phyloP scores from a whole-genome alignment of 2,329 filamentous ascomycete genomes.

The Trichoderma simmonsii region DNA sequence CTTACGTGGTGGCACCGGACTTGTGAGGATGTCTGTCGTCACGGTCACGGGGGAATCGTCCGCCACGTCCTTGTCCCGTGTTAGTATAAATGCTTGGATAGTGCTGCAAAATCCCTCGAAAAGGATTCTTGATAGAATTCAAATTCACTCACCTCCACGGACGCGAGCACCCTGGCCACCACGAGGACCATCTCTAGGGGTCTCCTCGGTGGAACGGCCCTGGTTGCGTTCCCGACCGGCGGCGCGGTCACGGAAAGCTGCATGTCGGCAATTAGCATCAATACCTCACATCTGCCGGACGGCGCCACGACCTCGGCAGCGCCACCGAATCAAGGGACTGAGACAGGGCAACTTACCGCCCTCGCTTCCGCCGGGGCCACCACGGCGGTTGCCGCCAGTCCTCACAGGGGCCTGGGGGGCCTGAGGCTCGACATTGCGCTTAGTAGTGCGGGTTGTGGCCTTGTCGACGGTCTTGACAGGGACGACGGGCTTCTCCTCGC shows the following conservation, averaged over 20 bases:
- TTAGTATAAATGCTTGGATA: conserved; percentile 2
- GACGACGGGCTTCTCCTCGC: conserved; percentile 69
- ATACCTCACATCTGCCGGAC: not conserved
- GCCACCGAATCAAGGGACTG: not conserved
- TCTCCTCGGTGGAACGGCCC: conserved; percentile 71
- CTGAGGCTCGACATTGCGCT: conserved; percentile 82
- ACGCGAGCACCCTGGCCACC: conserved; percentile 63
- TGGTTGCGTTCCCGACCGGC: conserved; percentile 82
- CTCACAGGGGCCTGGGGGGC: conserved; percentile 60
- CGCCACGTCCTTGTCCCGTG: conserved; percentile 48
- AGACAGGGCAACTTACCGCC: conserved; percentile 62
- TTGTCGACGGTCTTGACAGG: conserved; percentile 90
- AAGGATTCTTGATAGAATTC: not conserved
- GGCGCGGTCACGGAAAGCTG: conserved; percentile 87
- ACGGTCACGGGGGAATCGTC: conserved; percentile 49
- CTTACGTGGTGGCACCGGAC: conserved; percentile 44
- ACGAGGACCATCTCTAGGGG: conserved; percentile 51
- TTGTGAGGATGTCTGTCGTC: conserved; percentile 56
- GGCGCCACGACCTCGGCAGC: not conserved
- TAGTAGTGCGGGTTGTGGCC: conserved; percentile 67
- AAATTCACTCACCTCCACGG: conserved; percentile 49
- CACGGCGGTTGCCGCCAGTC: conserved; percentile 44
- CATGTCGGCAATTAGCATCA: conserved; percentile 15
- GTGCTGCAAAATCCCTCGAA: not conserved
- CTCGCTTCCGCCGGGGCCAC: conserved; percentile 72